Percentiles rank a stretch among this genome's conserved stretches.
Evolutionary conservation across 2,329 filamentous ascomycete species (phyloP).

Genomic region (Pseudocercospora fijiensis): DNA sequence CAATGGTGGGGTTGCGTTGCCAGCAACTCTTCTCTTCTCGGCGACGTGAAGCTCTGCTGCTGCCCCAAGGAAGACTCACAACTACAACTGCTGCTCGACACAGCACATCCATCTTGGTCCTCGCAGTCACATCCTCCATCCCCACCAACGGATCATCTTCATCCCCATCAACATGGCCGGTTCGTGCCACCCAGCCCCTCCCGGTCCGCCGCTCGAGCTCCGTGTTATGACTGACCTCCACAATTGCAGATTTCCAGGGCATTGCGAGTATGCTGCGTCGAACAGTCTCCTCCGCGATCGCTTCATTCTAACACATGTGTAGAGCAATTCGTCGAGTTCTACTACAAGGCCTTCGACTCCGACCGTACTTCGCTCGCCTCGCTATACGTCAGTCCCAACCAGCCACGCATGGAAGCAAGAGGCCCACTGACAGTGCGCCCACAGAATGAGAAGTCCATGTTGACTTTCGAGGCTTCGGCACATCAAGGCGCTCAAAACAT

Average conservation of each 20-base stretch:
- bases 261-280: slow-evolving; percentile 34
- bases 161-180: background rate
- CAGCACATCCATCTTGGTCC: background rate
- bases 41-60: background rate
- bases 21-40: background rate
- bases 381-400: slow-evolving; percentile 73
- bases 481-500: slow-evolving; percentile 66
- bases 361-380: slow-evolving; percentile 63
- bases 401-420: background rate
- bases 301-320: slow-evolving; percentile 18
- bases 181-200: background rate
- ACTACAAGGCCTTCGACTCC: slow-evolving; percentile 83
- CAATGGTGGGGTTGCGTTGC: background rate
- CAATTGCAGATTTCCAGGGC: slow-evolving; percentile 34
- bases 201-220: background rate
- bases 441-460: slow-evolving; percentile 80
- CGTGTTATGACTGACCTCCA: slow-evolving; percentile 10
- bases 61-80: background rate
- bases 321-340: slow-evolving; percentile 88
- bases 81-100: background rate
- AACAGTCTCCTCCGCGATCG: background rate
- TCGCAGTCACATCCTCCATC: background rate
- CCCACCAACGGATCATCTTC: background rate
- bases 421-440: slow-evolving; percentile 17
- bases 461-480: slow-evolving; percentile 81